Base-by-base conservation (phyloP, 202 grass and related monocot genomes). In the Zizania palustris region DNA sequence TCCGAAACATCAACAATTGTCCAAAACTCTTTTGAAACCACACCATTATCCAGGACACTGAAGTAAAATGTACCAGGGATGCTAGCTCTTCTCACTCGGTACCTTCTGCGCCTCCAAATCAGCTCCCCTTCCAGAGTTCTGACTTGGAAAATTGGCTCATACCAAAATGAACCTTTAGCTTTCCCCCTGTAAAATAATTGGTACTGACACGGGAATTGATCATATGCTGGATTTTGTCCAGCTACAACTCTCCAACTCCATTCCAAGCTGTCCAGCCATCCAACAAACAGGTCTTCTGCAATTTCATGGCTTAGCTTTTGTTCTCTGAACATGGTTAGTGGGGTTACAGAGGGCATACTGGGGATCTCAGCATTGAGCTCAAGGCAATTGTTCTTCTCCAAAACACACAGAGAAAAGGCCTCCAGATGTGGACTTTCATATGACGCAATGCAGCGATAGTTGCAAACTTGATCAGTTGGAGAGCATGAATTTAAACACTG, bases 301-400 rank as follows among this genome's bases (percentile, higher is more conserved):
- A 89, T 42, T 77, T 97, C 88, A 92, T 97, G 89, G 77, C 57
- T 93, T 80, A 94, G 85, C 18, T 45, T 77, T 64, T 85, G 80
- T 74, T 90, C 95, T 48, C 89, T 85, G 75, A 94, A 94, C 63
- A 88, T 90, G 50, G 69, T 59, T 41, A 98, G 49, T 7, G 89
- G 91, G 68, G 49, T 35, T 55, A 94, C 82, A 72, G 33, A 63
- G 1, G 91, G 95, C 65, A 88, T 94, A 59, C 60, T 86, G 8
- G 95, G 89, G 77, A 94, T 94, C 54, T 86, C 89, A 34, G 95
- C 95, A 84, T 87, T 87, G 65, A 92, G 88, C 48, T 90, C 89
- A 60, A 98, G 90, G 43, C 91, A 98, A 78, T 98, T 98, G 82
- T 98, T 71, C 82, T 98, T 98, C 80, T 98, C 87, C 85, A 98